Evolutionary conservation across 371 early-diverging fungal genomes (phyloP), one percentile per base, ranked within the genome.

Genomic region (Mucor racemosus): DNA sequence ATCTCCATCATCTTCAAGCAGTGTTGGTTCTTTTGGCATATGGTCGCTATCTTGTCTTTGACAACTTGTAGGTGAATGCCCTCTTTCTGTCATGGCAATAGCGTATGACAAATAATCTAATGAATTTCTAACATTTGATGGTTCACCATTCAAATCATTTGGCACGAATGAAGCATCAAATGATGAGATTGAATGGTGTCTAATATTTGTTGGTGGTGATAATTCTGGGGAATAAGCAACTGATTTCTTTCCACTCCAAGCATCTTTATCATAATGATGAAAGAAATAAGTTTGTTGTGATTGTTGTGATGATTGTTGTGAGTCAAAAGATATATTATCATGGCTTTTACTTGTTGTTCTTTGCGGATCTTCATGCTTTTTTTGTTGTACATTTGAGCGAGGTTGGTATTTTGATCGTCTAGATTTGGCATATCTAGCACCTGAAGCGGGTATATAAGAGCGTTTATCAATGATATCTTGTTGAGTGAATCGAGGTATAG

Each of bases 401-500:
- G 48, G 42, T 50, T 68, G 58, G 35, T 67, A 44, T 33, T 58
- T 59, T 11, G 72, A 57, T 46, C 55, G 56, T 44, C 66, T 72
- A 26, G 60, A n/a, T 38, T 69, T 69, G 1, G 36, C 42, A 50
- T 62, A 48, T 14, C 64, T 61, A 17, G 66, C 66, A 11, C 65
- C 40, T 5, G 62, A 53, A 42, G 73, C 60, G 53, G 66, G 68
- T n/a, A 71, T 65, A 48, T 66, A 66, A 34, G 55, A 41, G 5
- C 61, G 39, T 65, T 65, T 72, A 9, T 80, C 80, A 42, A 80
- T 72, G 38, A 80, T 80, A 56, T 80, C 76, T 57, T 69, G 74
- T 55, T 80, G 80, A n/a, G 80, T 80, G 39, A 80, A 76, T 44
- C 80, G 70, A 34, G 80, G 80, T 48, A 62, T 77, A 4, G 80